Percentiles rank a stretch among this genome's conserved stretches.
Conservation (phyloP, 2,329 filamentous ascomycete genomes). For the Daldinia sp. region DNA sequence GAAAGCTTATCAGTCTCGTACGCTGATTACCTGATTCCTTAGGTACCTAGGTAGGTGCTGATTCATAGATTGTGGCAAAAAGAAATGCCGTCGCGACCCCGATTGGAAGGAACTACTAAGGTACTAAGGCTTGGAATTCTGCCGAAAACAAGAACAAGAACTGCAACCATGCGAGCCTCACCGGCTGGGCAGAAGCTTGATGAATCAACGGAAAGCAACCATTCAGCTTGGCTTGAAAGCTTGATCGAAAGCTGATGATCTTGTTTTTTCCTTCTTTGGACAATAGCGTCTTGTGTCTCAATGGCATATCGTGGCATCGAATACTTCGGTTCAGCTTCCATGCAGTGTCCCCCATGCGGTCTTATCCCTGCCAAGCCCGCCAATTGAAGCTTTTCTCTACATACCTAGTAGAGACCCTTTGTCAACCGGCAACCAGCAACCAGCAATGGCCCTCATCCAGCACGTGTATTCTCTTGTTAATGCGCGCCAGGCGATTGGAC, state of each 20-base stretch:
- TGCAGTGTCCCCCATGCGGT: conserved; percentile 35
- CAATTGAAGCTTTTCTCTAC: conserved; percentile 16
- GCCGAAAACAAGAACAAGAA: conserved; percentile 28
- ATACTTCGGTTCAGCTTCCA: conserved; percentile 38
- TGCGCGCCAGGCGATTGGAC: conserved; percentile 28
- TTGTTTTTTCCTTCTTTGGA: background rate
- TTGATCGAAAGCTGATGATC: conserved; percentile 17
- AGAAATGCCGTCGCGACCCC: conserved; percentile 24
- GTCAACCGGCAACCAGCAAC: background rate
- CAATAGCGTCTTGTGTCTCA: conserved; percentile 14
- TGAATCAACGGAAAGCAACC: conserved; percentile 5
- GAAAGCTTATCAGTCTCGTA: too few relatives aligned
- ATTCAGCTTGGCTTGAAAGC: conserved; percentile 28
- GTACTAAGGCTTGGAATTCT: conserved; percentile 26
- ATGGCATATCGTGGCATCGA: conserved; percentile 13
- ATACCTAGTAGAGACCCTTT: conserved; percentile 1
- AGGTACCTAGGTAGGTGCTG: background rate
- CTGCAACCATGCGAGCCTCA: conserved; percentile 19
- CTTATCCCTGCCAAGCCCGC: conserved; percentile 17
- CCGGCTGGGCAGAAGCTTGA: conserved; percentile 41
- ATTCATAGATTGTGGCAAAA: conserved; percentile 7
- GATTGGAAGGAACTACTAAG: background rate
- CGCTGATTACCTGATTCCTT: background rate
- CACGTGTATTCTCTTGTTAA: conserved; percentile 27
- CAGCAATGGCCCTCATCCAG: background rate